Percentiles rank a stretch among this genome's conserved stretches.
phyloP scores from a whole-genome alignment of 2,329 filamentous ascomycete species.

The Epichloe brachyelytri region DNA sequence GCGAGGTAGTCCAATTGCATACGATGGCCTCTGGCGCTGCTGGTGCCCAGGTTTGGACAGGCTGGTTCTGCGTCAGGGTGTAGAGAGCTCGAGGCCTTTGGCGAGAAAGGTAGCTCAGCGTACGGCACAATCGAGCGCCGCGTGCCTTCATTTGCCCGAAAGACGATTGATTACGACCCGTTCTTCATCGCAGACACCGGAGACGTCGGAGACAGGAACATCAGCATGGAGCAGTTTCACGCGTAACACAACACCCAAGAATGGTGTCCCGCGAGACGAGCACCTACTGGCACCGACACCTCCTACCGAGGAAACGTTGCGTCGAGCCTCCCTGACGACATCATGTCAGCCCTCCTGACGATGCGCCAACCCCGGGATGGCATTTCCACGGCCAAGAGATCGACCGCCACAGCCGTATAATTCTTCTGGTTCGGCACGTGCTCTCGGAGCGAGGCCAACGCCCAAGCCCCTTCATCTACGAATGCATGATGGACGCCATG shows the following conservation, averaged over 20 bases:
- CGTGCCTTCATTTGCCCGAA: background rate
- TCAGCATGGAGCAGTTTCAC: background rate
- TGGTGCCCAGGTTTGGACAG: constrained; percentile 44
- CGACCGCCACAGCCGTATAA: constrained; percentile 17
- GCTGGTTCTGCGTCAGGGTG: constrained; percentile 20
- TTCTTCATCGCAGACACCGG: background rate
- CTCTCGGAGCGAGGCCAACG: constrained; percentile 40
- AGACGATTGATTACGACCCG: background rate
- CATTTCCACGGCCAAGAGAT: constrained; percentile 9
- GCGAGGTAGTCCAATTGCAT: constrained; percentile 21
- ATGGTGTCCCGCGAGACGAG: constrained; percentile 3
- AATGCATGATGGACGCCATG: constrained; percentile 63
- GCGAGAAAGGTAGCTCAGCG: constrained; percentile 3
- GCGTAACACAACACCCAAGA: background rate
- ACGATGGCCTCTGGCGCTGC: constrained; percentile 52
- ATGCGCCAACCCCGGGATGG: constrained; percentile 13
- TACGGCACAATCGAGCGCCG: background rate
- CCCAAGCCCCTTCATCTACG: constrained; percentile 52
- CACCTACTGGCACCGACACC: constrained; percentile 10
- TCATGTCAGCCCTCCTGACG: constrained; percentile 15
- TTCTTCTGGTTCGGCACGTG: constrained; percentile 42
- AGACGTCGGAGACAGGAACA: background rate
- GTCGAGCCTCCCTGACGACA: constrained; percentile 12
- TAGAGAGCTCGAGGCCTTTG: constrained; percentile 11
- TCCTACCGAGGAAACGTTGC: constrained; percentile 11